Evolutionary conservation across 2,329 filamentous ascomycete genomes (phyloP).

Genomic region (Aspergillus ibericus): DNA sequence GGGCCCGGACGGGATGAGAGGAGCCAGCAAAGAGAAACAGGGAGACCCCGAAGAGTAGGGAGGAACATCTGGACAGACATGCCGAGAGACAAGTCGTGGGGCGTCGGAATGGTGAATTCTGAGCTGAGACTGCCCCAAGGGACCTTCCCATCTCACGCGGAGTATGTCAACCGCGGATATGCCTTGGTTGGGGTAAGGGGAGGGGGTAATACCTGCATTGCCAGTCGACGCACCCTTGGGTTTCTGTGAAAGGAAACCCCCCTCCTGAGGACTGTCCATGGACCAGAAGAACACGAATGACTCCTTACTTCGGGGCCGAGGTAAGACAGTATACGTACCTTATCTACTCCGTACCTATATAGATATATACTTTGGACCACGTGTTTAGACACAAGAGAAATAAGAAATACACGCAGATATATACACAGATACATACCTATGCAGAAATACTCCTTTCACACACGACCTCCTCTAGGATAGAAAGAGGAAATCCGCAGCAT

Average conservation of each 20-base stretch:
- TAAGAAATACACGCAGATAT: too few species aligned
- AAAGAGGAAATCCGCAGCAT: too few species aligned
- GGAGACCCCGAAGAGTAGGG: not conserved
- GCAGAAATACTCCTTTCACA: too few species aligned
- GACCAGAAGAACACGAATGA: not conserved
- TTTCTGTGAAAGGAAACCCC: not conserved
- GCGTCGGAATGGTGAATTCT: not conserved
- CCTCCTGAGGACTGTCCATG: not conserved
- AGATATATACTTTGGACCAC: not conserved
- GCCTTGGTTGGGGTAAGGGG: not conserved
- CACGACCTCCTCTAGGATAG: too few species aligned
- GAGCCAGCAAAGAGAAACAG: not conserved
- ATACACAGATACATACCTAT: too few species aligned
- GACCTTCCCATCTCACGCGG: not conserved
- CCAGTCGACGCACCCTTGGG: not conserved
- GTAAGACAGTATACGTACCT: not conserved
- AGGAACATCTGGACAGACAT: not conserved
- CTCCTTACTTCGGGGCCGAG: not conserved
- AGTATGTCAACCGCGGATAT: not conserved
- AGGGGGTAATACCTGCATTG: not conserved
- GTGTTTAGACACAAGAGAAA: not conserved
- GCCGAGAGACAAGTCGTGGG: not conserved
- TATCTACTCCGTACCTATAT: not conserved
- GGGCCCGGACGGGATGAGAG: not conserved
- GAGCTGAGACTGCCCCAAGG: not conserved